Conservation (phyloP, 352 stramenopile genomes). For the Phytophthora constricta region DNA sequence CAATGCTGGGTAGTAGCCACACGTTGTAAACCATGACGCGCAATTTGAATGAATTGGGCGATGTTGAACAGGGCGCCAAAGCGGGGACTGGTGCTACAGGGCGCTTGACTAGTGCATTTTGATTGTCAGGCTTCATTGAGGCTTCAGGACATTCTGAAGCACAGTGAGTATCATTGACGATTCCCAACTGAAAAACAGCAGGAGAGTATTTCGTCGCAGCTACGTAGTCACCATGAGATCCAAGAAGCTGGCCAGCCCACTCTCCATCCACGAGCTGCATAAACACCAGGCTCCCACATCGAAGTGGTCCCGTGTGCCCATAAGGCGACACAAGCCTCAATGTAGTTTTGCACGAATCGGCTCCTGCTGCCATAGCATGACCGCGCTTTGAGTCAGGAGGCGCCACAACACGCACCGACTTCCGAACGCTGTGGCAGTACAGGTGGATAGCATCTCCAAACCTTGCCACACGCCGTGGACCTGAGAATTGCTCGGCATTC, state of each 20-base stretch:
- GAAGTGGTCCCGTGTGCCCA: constrained; percentile 44
- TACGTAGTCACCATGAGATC: constrained; percentile 58
- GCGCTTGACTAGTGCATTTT: not conserved
- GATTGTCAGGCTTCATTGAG: constrained; percentile 3
- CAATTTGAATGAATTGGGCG: constrained; percentile 41
- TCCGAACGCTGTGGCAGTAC: constrained; percentile 50
- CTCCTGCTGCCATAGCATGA: constrained; percentile 53
- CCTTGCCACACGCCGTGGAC: constrained; percentile 45
- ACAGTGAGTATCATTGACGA: constrained; percentile 7
- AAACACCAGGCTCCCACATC: constrained; percentile 61
- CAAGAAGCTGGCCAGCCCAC: constrained; percentile 58
- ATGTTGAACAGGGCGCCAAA: not conserved
- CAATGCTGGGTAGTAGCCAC: constrained; percentile 68
- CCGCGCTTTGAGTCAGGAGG: constrained; percentile 63
- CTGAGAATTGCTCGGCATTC: constrained; percentile 61
- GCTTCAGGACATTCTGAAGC: constrained; percentile 12
- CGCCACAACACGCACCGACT: constrained; percentile 49
- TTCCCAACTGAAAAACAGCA: constrained; percentile 43
- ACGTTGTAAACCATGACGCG: constrained; percentile 80
- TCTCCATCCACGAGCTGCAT: constrained; percentile 58
- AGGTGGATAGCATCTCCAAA: constrained; percentile 67
- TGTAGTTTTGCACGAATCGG: constrained; percentile 41
- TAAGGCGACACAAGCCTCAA: constrained; percentile 68
- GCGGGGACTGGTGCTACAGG: not conserved
- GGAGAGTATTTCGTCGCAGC: constrained; percentile 53